phyloP scores from a whole-genome alignment of 345 rosid species.

The Jatropha curcas region DNA sequence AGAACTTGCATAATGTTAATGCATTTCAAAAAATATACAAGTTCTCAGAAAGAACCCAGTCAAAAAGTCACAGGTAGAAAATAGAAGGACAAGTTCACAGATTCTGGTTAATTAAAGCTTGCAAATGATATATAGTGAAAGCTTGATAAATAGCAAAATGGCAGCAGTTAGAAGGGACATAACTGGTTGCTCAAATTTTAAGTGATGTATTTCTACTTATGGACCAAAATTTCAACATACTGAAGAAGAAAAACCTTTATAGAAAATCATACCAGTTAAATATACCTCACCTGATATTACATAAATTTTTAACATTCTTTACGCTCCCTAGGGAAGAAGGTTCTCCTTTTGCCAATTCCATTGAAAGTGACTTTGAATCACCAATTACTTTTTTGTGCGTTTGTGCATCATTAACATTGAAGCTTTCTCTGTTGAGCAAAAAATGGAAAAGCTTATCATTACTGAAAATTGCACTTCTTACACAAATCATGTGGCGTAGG shows the following conservation, averaged over 20 bases:
- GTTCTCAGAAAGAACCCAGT: not conserved
- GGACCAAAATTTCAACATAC: not conserved
- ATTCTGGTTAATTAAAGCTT: not conserved
- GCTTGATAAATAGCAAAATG: not conserved
- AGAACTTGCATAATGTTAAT: not conserved
- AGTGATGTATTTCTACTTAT: not conserved
- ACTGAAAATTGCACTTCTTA: not conserved
- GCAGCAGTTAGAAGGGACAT: not conserved
- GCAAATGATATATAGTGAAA: not conserved
- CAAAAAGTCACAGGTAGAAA: not conserved
- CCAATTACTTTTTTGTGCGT: conserved; percentile 29
- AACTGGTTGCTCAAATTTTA: not conserved
- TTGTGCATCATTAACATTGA: conserved; percentile 22
- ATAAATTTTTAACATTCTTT: conserved; percentile 28
- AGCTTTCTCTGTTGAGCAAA: conserved; percentile 36
- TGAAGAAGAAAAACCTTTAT: not conserved
- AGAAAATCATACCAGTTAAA: not conserved
- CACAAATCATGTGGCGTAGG: conserved; percentile 10
- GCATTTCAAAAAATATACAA: not conserved
- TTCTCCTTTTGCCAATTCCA: conserved; percentile 19
- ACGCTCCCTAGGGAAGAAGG: conserved; percentile 32
- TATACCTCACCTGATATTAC: conserved; percentile 36
- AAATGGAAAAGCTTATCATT: conserved; percentile 1
- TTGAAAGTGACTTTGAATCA: conserved; percentile 19
- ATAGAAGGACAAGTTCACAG: not conserved